Base-by-base conservation (phyloP, 2,329 filamentous ascomycete genomes). In the Cadophora sp. region DNA sequence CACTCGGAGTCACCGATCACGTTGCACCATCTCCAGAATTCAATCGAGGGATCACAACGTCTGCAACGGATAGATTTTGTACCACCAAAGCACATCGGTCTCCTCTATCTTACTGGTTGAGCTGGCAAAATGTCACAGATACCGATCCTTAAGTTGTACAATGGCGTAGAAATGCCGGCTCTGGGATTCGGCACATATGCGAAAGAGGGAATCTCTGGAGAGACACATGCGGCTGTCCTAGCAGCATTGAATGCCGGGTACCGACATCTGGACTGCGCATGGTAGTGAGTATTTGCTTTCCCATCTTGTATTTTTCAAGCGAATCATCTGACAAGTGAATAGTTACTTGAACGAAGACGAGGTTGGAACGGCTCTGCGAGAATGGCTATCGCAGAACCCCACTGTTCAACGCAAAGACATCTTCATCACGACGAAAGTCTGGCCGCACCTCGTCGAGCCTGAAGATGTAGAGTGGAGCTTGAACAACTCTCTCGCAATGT, bases 321-420 rank as follows among this genome's bases (percentile, higher is more conserved):
- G 14, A 53, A 30, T 62, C 59, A 47, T 59, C 65, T 66, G 59
- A 66, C 65, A 45, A 50, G 18, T 39, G 27, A 45, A 43, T 58
- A 73, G 73, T 81, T 93, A 93, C 80, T 87, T 84, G 73, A 94
- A 96, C 78, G 93, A 97, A 80, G 85, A 90, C 53, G 92, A 95
- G 78, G 92, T 96, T 22, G 93, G 93, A 69, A 81, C 89, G 76
- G 93, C 91, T 13, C 84, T 96, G 62, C 86, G 87, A 77, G 89
- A 91, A 66, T 92, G 91, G 36, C 88, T 96, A 71, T 83, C 82
- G 30, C 64, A 59, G 22, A 73, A 75, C 59, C 81, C 87, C 5
- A 90, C 90, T 24, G 83, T 86, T 68, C 91, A 90, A 91, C 63
- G 73, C 30, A 43, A 70, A 39, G 72, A 74, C 41, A 71, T 75